Percentiles rank a stretch among this genome's conserved stretches.
phyloP scores from a whole-genome alignment of 768 basidiomycete species.

The Boletales sp. region DNA sequence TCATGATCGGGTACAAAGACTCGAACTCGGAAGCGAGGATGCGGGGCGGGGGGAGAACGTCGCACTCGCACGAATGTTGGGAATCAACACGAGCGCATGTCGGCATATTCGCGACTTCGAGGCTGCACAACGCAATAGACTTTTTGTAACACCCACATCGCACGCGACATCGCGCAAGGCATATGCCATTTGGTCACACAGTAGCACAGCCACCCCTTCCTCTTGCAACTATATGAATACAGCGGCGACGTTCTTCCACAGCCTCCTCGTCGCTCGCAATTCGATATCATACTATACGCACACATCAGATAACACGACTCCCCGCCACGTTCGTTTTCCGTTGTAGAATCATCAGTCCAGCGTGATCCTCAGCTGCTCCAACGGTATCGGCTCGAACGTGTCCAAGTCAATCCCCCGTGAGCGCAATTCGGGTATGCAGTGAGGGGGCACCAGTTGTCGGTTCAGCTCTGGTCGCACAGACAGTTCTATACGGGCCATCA shows the following conservation, averaged over 20 bases:
- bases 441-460: constrained; percentile 83
- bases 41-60: constrained; percentile 65
- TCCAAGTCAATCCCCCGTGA: constrained; percentile 84
- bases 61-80: constrained; percentile 45
- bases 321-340: constrained; percentile 23
- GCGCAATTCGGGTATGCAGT: constrained; percentile 86
- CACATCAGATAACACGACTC: constrained; percentile 28
- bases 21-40: no score
- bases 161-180: constrained; percentile 34
- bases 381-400: constrained; percentile 94
- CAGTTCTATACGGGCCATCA: constrained; percentile 61
- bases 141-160: no score
- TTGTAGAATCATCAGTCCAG: constrained; percentile 64
- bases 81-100: no score
- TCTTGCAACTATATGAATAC: constrained; percentile 19
- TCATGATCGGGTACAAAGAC: no score
- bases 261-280: constrained; percentile 24
- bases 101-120: no score
- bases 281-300: constrained; percentile 37
- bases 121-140: no score
- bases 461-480: constrained; percentile 95
- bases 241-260: constrained; percentile 20
- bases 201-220: constrained; percentile 17
- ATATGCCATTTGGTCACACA: constrained; percentile 2
- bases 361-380: constrained; percentile 91